Evolutionary conservation across 352 stramenopile genomes (phyloP).

Genomic region (Globisporangium megalacanthum): DNA sequence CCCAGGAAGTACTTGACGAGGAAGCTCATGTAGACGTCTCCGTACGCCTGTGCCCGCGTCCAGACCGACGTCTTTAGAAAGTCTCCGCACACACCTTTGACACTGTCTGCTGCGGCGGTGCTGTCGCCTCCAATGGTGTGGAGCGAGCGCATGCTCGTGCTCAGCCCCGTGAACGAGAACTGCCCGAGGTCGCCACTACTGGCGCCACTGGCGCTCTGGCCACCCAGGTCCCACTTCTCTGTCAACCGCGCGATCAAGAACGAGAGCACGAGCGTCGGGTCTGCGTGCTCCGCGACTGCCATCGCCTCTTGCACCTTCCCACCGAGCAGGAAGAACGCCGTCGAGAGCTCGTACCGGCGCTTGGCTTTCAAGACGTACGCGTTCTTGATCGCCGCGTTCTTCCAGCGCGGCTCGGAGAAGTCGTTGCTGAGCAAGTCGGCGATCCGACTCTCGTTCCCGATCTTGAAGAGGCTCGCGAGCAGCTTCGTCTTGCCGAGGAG

Average conservation of each 20-base stretch:
- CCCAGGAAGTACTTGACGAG: slow-evolving; percentile 63
- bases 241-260: slow-evolving; percentile 76
- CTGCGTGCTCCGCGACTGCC: slow-evolving; percentile 65
- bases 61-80: slow-evolving; percentile 61
- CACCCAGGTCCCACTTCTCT: slow-evolving; percentile 66
- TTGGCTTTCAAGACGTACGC: slow-evolving; percentile 87
- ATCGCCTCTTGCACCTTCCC: slow-evolving; percentile 74
- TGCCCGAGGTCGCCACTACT: slow-evolving; percentile 21
- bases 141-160: slow-evolving; percentile 32
- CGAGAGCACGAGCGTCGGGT: slow-evolving; percentile 65
- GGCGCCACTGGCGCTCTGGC: slow-evolving; percentile 13
- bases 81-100: slow-evolving; percentile 42
- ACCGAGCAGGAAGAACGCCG: slow-evolving; percentile 80
- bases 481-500: slow-evolving; percentile 80
- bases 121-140: slow-evolving; percentile 4
- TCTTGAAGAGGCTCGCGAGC: slow-evolving; percentile 79
- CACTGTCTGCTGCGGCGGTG: neutral
- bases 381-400: slow-evolving; percentile 88
- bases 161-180: slow-evolving; percentile 56
- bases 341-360: slow-evolving; percentile 71
- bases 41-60: slow-evolving; percentile 34
- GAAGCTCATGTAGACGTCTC: slow-evolving; percentile 76
- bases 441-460: slow-evolving; percentile 76
- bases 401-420: slow-evolving; percentile 78
- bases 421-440: slow-evolving; percentile 75